A percentile compares a stretch with the other conserved stretches of the same genome.
These are phyloP conservation scores for Malbranchea zuffiana DNA, from an alignment of 2,329 filamentous ascomycete genomes.

Conservation along the genomic window DNA sequence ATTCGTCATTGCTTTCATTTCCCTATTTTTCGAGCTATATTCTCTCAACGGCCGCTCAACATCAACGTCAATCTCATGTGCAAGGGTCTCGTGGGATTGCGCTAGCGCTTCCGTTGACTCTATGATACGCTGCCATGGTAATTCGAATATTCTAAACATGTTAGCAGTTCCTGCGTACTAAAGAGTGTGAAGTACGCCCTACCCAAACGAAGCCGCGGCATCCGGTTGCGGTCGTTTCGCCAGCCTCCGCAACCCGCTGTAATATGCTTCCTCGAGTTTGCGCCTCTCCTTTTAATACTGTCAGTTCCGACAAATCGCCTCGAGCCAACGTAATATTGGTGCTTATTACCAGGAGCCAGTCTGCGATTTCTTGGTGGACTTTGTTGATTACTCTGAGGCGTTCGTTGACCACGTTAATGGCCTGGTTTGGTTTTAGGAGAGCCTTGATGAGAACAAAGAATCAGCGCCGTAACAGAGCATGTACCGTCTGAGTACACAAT, in stretches of 20 bases:
- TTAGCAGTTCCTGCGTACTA: conserved; percentile 13
- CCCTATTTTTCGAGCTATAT: conserved; percentile 59
- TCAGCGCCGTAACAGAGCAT: neutral
- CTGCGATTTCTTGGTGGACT: conserved; percentile 82
- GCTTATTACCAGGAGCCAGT: conserved; percentile 98
- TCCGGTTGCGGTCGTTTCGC: conserved; percentile 63
- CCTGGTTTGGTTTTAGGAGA: conserved; percentile 68
- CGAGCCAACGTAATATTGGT: too few relatives aligned
- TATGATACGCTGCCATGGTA: conserved; percentile 81
- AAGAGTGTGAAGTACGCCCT: too few relatives aligned
- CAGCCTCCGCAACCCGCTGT: conserved; percentile 68
- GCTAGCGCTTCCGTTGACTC: conserved; percentile 70
- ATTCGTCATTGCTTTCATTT: conserved; percentile 68
- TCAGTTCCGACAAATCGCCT: too few relatives aligned
- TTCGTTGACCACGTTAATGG: conserved; percentile 70
- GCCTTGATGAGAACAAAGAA: conserved; percentile 43
- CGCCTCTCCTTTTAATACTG: conserved; percentile 63
- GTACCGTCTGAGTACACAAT: neutral
- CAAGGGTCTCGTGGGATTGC: conserved; percentile 69
- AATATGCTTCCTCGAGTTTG: conserved; percentile 83
- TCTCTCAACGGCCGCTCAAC: conserved; percentile 73
- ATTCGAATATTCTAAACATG: conserved; percentile 63
- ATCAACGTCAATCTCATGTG: conserved; percentile 73
- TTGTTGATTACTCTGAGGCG: conserved; percentile 77
- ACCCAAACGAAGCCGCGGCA: conserved; percentile 76